phyloP scores from a whole-genome alignment of 2,329 filamentous ascomycete species.

The Epichloe sp. region DNA sequence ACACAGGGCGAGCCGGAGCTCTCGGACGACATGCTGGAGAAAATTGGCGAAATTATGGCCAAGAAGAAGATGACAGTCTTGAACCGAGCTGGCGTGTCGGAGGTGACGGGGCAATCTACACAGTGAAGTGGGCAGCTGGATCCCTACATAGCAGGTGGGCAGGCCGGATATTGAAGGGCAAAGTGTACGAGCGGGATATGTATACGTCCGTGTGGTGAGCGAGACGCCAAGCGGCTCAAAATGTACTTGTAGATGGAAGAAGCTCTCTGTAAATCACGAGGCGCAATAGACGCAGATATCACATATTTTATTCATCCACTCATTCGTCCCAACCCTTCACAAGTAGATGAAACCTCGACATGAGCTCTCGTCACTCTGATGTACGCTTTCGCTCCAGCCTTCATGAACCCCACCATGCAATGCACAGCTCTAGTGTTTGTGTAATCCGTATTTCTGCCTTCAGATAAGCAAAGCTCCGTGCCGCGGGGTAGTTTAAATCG shows the following conservation, averaged over 20 bases:
- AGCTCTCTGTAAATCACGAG: not conserved
- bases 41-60: constrained; percentile 48
- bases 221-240: not conserved
- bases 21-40: constrained; percentile 45
- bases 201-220: not conserved
- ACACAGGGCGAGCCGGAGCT: constrained; percentile 42
- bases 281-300: not conserved
- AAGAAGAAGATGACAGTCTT: constrained; percentile 33
- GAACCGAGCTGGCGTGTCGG: constrained; percentile 24
- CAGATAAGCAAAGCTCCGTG: no score
- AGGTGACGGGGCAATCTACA: constrained; percentile 12
- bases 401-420: no score
- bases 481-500: no score
- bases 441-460: no score
- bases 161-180: not conserved
- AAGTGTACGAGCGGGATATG: not conserved
- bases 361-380: no score
- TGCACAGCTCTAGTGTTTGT: no score
- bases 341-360: no score
- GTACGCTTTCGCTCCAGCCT: no score
- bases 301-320: not conserved
- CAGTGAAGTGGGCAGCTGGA: not conserved
- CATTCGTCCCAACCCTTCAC: no score
- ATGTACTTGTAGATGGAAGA: constrained; percentile 1
- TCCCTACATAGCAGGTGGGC: not conserved